A percentile compares a stretch with the other conserved stretches of the same genome.
phyloP scores from a whole-genome alignment of 164 flowering plant species.

The Chimonanthus salicifolius region DNA sequence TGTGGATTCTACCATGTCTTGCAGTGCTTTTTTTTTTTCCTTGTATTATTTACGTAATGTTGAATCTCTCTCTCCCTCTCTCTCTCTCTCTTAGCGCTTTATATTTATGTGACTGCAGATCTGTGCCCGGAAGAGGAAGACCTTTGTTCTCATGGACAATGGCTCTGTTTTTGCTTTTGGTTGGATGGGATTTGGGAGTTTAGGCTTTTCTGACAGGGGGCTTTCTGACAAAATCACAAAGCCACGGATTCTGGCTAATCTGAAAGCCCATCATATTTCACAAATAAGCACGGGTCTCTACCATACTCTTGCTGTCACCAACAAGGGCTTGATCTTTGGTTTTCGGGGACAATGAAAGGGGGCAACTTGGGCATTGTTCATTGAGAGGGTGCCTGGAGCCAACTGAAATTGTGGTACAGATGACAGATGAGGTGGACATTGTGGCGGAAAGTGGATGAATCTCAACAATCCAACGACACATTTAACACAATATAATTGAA shows the following conservation, averaged over 20 bases:
- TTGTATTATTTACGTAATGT: no score
- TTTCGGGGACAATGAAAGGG: conserved; percentile 95
- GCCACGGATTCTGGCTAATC: conserved; percentile 63
- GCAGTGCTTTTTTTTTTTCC: no score
- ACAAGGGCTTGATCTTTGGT: conserved; percentile 63
- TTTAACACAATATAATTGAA: no score
- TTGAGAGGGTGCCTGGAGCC: conserved; percentile 76
- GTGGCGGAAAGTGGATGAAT: background rate
- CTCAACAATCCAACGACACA: background rate
- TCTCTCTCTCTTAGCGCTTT: no score
- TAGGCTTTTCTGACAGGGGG: conserved; percentile 73
- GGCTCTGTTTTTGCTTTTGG: conserved; percentile 86
- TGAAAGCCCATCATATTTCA: conserved; percentile 61
- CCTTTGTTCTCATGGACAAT: conserved; percentile 65
- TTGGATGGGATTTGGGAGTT: conserved; percentile 93
- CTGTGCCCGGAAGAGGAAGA: conserved; percentile 91
- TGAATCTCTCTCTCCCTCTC: no score
- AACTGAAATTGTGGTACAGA: conserved; percentile 50
- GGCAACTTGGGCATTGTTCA: conserved; percentile 78
- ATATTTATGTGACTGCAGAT: conserved; percentile 37
- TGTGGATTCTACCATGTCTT: no score
- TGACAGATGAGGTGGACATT: background rate
- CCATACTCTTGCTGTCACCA: conserved; percentile 73
- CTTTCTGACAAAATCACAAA: conserved; percentile 60
- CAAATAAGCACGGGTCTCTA: conserved; percentile 89